phyloP scores from a whole-genome alignment of 768 basidiomycete genomes.

The Termitomyces sp. region DNA sequence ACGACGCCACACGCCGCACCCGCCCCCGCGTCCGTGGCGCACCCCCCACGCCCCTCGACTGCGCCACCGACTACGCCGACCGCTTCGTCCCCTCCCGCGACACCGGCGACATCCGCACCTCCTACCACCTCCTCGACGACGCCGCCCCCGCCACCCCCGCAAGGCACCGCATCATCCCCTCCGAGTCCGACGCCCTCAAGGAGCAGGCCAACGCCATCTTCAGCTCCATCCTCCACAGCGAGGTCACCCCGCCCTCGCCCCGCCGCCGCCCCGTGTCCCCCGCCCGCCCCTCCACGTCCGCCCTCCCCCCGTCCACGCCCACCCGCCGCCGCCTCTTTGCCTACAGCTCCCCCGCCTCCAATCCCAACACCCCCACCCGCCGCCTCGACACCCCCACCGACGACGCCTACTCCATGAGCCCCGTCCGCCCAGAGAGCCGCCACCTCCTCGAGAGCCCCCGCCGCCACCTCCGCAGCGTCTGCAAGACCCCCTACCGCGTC shows the following conservation, averaged over 20 bases:
- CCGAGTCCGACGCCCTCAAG: slow-evolving; percentile 75
- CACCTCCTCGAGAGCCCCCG: slow-evolving; percentile 82
- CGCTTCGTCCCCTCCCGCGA: slow-evolving; percentile 72
- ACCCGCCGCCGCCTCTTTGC: slow-evolving; percentile 63
- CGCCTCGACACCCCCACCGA: slow-evolving; percentile 82
- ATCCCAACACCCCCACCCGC: slow-evolving; percentile 53
- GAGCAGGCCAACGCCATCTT: slow-evolving; percentile 87
- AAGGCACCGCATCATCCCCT: slow-evolving; percentile 61
- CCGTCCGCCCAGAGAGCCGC: slow-evolving; percentile 81
- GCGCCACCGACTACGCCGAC: slow-evolving; percentile 43
- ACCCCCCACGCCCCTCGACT: background rate
- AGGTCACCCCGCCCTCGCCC: slow-evolving; percentile 73
- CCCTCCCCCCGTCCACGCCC: slow-evolving; percentile 45
- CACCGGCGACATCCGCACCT: slow-evolving; percentile 59
- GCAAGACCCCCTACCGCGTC: slow-evolving; percentile 95
- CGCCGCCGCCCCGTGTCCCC: slow-evolving; percentile 62
- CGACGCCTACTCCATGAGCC: slow-evolving; percentile 87
- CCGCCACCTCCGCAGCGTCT: slow-evolving; percentile 75
- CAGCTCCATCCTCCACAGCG: slow-evolving; percentile 69
- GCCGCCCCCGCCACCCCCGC: slow-evolving; percentile 56
- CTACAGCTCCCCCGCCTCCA: slow-evolving; percentile 61
- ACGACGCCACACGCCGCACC: slow-evolving; percentile 22
- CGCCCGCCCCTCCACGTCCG: slow-evolving; percentile 41
- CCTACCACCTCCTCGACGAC: slow-evolving; percentile 63
- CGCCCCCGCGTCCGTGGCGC: slow-evolving; percentile 16